Base-by-base conservation (phyloP, 192 early-diverging fungal genomes). In the Backusella liffmaniae region DNA sequence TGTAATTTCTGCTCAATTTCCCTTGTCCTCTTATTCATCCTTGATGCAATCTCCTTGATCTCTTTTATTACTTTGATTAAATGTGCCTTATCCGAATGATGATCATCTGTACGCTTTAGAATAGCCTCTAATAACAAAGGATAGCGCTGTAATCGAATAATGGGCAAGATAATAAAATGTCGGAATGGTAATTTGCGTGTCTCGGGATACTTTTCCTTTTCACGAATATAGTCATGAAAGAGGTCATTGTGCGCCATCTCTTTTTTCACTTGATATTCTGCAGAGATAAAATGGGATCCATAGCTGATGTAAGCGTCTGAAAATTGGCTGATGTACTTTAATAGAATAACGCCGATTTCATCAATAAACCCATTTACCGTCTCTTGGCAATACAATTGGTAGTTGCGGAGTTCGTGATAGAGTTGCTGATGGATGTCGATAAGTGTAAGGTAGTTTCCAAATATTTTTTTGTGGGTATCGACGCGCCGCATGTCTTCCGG, bases 131-230 rank as follows among this genome's bases (percentile, higher is more conserved):
- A 85, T 49, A 99, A 81, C 21, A 99, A 83, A 4, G 92, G 91
- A 73, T 96, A 99, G 23, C 95, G 88, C 18, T 91, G 94, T 71
- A 98, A 74, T 16, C 95, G 88, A 10, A 94, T 92, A 0, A 93
- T 92, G 10, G 97, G 97, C 15, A 91, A 85, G 3, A 89, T 91
- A 71, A 97, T 79, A 42, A 78, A 82, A 51, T 82, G 77, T 4
- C 77, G 67, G 26, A 82, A 76, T 0, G 74, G 74, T 26, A 83
- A n/a, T 42, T 76, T 79, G 49, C 78, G 41, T 3, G 78, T 67
- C 41, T 83, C 78, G 2, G 75, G 72, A 29, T 77, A 67, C 15
- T 75, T 73, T 90, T 91, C 90, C 42, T 92, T 87, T 34, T 77
- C 90, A 39, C 86, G 87, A 34, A 98, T 79, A 80, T 96, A 98